These are phyloP conservation scores for Neonectria coccinea DNA, from an alignment of 2,329 filamentous ascomycete genomes.

Conservation along the genomic window DNA sequence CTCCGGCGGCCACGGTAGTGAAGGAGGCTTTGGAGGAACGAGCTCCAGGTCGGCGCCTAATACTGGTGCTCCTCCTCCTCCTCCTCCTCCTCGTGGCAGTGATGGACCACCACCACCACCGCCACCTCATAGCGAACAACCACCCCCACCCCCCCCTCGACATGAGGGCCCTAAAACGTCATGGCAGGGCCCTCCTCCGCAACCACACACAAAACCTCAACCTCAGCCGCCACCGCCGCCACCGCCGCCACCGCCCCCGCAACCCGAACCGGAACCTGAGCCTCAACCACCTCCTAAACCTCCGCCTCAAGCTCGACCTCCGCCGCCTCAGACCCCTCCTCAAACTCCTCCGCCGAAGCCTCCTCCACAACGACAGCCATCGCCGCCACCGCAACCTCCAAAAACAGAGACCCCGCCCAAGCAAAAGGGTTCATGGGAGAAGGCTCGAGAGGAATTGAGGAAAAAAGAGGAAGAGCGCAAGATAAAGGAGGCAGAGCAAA, in stretches of 20 bases:
- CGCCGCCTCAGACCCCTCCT: slow-evolving; percentile 27
- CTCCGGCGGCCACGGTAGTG: slow-evolving; percentile 36
- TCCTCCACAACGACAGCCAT: slow-evolving; percentile 8
- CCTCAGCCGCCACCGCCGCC: slow-evolving; percentile 32
- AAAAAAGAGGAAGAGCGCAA: slow-evolving; percentile 73
- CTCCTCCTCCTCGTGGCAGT: slow-evolving; percentile 44
- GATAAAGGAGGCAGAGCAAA: slow-evolving; percentile 69
- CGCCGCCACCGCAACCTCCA: slow-evolving; percentile 18
- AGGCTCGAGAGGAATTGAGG: slow-evolving; percentile 74
- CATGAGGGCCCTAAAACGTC: slow-evolving; percentile 53
- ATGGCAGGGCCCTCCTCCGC: slow-evolving; percentile 50
- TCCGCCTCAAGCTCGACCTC: slow-evolving; percentile 37
- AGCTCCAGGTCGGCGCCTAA: slow-evolving; percentile 49
- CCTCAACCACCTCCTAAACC: slow-evolving; percentile 43
- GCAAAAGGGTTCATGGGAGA: slow-evolving; percentile 71
- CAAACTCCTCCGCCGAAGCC: slow-evolving; percentile 22
- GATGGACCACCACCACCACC: slow-evolving; percentile 52
- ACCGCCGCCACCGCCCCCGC: slow-evolving; percentile 35
- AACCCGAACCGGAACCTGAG: slow-evolving; percentile 29
- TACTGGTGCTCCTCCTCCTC: slow-evolving; percentile 49
- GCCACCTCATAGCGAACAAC: slow-evolving; percentile 50
- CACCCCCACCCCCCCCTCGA: slow-evolving; percentile 43
- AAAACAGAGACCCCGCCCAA: slow-evolving; percentile 44
- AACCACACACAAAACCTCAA: slow-evolving; percentile 42
- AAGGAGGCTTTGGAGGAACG: slow-evolving; percentile 48